A percentile compares a stretch with the other conserved stretches of the same genome.
Conservation (phyloP, 768 basidiomycete genomes). For the Rhodotorula taiwanensis region DNA sequence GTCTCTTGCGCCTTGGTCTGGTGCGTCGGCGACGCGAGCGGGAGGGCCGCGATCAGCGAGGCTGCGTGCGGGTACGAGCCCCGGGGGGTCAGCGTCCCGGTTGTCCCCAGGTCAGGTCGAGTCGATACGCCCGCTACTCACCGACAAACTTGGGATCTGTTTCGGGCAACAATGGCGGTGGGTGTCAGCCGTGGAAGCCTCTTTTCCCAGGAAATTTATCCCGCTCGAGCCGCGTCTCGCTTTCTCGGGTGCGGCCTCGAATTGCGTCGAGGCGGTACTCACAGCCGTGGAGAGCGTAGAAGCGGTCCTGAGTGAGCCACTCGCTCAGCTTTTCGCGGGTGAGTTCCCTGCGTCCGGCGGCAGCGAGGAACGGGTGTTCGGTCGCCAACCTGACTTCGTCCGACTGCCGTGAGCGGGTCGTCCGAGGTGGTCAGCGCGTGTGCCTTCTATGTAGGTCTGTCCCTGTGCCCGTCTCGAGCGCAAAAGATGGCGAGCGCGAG, state of each 20-base stretch:
- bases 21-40: slow-evolving; percentile 41
- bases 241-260: too few species aligned
- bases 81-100: too few species aligned
- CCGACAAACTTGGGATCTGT: slow-evolving; percentile 59
- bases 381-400: slow-evolving; percentile 48
- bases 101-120: not conserved
- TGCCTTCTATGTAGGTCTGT: too few species aligned
- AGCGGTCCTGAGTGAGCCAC: slow-evolving; percentile 66
- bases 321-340: slow-evolving; percentile 51
- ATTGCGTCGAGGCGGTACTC: not conserved
- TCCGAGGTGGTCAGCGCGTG: too few species aligned
- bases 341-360: slow-evolving; percentile 55
- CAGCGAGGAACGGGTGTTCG: slow-evolving; percentile 56
- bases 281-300: slow-evolving; percentile 65
- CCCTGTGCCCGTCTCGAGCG: not conserved
- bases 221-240: too few species aligned
- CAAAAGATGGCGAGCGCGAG: not conserved
- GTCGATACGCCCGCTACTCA: slow-evolving; percentile 43
- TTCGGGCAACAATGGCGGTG: too few species aligned
- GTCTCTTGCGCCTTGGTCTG: slow-evolving; percentile 6
- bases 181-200: too few species aligned
- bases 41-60: slow-evolving; percentile 58
- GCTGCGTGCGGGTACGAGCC: not conserved
- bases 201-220: too few species aligned
- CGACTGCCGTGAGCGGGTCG: too few species aligned